Percentiles rank a stretch among this genome's conserved stretches.
Evolutionary conservation across 2,329 filamentous ascomycete genomes (phyloP).

Genomic region (Aspergillus jensenii): DNA sequence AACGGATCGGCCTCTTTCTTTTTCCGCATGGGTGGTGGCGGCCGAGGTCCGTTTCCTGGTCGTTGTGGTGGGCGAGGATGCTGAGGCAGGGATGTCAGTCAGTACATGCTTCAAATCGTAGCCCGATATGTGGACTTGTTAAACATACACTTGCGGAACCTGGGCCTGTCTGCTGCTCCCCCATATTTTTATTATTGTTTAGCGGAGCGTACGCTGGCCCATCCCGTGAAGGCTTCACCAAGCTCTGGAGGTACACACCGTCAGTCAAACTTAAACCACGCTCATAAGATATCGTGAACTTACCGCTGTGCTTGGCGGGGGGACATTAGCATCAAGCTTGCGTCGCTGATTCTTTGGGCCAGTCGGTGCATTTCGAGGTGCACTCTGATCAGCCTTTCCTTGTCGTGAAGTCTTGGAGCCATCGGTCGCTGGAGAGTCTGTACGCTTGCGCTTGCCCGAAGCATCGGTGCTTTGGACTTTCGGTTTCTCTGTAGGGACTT

Average conservation of each 20-base stretch:
- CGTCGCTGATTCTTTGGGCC: constrained; percentile 26
- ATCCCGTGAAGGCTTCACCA: constrained; percentile 42
- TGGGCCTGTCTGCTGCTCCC: constrained; percentile 16
- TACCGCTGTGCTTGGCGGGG: constrained; percentile 18
- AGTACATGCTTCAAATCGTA: constrained; percentile 8
- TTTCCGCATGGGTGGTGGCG: constrained; percentile 35
- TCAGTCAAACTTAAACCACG: constrained; percentile 1
- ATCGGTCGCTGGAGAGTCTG: constrained; percentile 24
- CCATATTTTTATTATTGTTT: constrained; percentile 16
- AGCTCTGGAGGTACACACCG: constrained; percentile 25
- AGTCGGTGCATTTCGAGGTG: constrained; percentile 26
- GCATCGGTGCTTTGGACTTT: constrained; percentile 15
- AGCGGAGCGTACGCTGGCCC: constrained; percentile 31
- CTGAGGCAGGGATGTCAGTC: constrained; percentile 18
- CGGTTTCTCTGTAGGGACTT: constrained; percentile 24
- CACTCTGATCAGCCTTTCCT: constrained; percentile 25
- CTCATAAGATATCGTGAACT: constrained; percentile 3
- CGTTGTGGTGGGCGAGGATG: constrained; percentile 17
- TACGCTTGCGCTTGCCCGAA: constrained; percentile 35
- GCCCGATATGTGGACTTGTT: not conserved
- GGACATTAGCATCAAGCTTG: constrained; percentile 26
- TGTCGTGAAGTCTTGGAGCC: constrained; percentile 27
- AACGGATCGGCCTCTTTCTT: constrained; percentile 43
- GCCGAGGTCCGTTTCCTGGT: constrained; percentile 21
- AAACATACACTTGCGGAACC: constrained; percentile 23